Base-by-base conservation (phyloP, 345 rosid genomes). In the Brassica carinata region DNA sequence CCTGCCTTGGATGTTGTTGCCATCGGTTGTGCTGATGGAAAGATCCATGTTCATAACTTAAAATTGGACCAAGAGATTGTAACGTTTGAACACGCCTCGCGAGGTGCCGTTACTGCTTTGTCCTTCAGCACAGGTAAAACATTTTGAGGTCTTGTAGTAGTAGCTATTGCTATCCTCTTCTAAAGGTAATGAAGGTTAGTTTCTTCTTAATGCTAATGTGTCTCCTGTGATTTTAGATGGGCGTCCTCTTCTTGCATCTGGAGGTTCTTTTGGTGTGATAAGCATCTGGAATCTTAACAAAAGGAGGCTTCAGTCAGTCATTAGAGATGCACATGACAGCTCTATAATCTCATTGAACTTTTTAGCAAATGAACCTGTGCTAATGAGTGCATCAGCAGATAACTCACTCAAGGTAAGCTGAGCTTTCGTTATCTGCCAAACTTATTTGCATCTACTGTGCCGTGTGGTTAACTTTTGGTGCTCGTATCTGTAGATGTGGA, bases 201-300 rank as follows among this genome's bases (percentile, higher is more conserved):
- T 59, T 14, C 8, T 53, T 40, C 48, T 53, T 19, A 8, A 2
- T 58, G 23, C 48, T 81, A 55, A 76, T 17, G 69, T 76, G 77
- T 75, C n/a, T 59, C 65, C 15, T 81, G 69, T 45, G 36, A 10
- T 69, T 57, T 74, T 81, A 96, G 99, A 92, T 91, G 98, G 99
- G 34, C 92, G 88, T 74, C 98, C 99, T 64, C 92, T 93, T 86
- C 87, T 96, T 43, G 98, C 99, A 2, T 92, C 98, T 29, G 99
- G 99, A 71, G 87, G 91, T 81, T 93, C 99, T 66, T 92, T 87
- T 74, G 99, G 99, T 86, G 97, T 92, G 78, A 91, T 96, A 73
- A 93, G 97, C 88, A 81, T 93, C 76, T 96, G 99, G 99, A 96
- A 96, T 90, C 97, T 96, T 58, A 92, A 90, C 77, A 96, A 96